Base-by-base conservation (phyloP, 2,329 filamentous ascomycete species). In the Hypocrella siamensis region DNA sequence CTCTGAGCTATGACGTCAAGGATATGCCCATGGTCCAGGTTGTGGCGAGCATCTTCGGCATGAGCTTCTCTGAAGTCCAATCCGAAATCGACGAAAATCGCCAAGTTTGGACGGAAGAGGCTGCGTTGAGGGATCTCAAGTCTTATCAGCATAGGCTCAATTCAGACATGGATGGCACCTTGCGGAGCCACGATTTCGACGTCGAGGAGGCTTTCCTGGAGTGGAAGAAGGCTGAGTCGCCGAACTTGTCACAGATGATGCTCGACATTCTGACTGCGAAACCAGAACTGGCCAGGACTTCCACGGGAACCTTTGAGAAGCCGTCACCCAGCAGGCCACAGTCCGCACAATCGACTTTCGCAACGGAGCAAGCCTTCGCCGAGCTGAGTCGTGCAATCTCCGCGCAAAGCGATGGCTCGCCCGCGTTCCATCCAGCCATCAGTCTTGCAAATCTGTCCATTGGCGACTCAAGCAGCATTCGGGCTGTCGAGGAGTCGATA, bases 1-100 rank as follows among this genome's bases (percentile, higher is more conserved):
- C 88, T 9, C 61, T 92, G 35, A 90, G 75, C 47, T 83, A 93
- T 53, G 83, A 94, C 53, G 79, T 96, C 49, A 93, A 90, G 56
- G 90, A 98, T 50, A 98, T 98, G 90, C 78, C 78, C 24, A 70
- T 94, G 57, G 90, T 93, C 18, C 79, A 90, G 51, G 71, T 79
- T 22, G 86, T 98, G 17, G 81, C 79, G 31, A 77, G 70, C 44
- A 81, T 94, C 40, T 98, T 96, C 55, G 80, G 79, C 28, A 66
- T 88, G 36, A 75, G 75, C 27, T 74, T 79, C 41, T 74, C 76
- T 2, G 76, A 90, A 42, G 78, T 86, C 5, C 90, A 98, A 57
- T 70, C 71, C 27, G 86, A 94, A 46, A 82, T 98, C 48, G 80
- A 93, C 53, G 70, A 75, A 30, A 73, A 93, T 53, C 80, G 79